A percentile compares a stretch with the other conserved stretches of the same genome.
phyloP scores from a whole-genome alignment of 768 basidiomycete species.

The Podaxis sp. region DNA sequence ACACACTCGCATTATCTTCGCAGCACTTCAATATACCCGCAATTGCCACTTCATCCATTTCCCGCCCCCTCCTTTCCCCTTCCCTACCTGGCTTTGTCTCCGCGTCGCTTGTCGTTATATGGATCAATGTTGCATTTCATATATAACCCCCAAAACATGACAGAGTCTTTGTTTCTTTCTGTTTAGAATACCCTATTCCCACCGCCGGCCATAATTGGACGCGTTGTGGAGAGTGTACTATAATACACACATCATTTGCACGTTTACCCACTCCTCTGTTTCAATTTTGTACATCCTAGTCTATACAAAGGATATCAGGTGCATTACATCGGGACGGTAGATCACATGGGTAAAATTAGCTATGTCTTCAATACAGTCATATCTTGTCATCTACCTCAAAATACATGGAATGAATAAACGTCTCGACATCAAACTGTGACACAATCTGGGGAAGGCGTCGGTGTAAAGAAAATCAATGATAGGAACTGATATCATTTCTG shows the following conservation, averaged over 20 bases:
- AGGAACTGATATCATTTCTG: too few relatives aligned
- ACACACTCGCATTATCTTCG: not conserved
- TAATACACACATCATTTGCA: not conserved
- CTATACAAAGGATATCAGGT: not conserved
- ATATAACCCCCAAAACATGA: not conserved
- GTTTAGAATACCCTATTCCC: not conserved
- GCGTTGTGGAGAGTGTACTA: not conserved
- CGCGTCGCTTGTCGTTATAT: not conserved
- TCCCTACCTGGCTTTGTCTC: not conserved
- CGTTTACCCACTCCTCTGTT: not conserved
- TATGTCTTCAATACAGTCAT: not conserved
- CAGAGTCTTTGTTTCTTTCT: not conserved
- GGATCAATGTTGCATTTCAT: not conserved
- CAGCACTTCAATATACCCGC: constrained; percentile 1
- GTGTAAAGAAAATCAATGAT: too few relatives aligned
- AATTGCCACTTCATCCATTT: not conserved
- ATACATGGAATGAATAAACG: not conserved
- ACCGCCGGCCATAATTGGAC: not conserved
- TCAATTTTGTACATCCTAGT: not conserved
- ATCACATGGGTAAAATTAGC: not conserved
- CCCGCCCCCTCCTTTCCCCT: not conserved
- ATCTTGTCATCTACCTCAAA: not conserved
- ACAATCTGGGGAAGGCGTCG: not conserved
- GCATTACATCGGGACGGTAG: not conserved
- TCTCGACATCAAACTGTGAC: not conserved